Evolutionary conservation across 768 basidiomycete species (phyloP).

Genomic region (Candolleomyces aberdarensis): DNA sequence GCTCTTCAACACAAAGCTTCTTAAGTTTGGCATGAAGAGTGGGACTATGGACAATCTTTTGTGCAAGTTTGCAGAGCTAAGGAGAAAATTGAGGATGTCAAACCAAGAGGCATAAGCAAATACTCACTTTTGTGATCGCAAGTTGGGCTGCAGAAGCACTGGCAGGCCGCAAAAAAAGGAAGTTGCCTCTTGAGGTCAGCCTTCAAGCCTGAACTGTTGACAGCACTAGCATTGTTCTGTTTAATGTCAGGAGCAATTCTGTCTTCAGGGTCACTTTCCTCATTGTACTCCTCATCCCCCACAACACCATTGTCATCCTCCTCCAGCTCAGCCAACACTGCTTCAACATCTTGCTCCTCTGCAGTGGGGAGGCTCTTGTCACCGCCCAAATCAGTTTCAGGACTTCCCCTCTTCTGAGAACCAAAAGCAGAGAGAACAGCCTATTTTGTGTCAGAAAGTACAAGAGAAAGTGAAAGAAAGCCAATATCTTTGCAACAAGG

Average conservation of each 20-base stretch:
- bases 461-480: background rate
- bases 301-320: conserved; percentile 9
- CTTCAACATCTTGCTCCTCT: conserved; percentile 5
- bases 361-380: no score
- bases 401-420: no score
- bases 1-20: background rate
- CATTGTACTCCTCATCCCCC: conserved; percentile 7
- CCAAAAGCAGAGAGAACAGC: no score
- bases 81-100: background rate
- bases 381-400: no score
- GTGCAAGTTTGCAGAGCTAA: background rate
- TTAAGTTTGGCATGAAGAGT: conserved; percentile 12
- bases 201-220: conserved; percentile 26
- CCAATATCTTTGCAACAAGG: conserved; percentile 22
- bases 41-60: background rate
- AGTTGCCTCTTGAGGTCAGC: conserved; percentile 10
- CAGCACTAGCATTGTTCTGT: conserved; percentile 21
- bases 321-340: no score
- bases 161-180: background rate
- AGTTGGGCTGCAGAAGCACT: background rate
- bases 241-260: conserved; percentile 17
- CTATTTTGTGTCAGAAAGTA: background rate
- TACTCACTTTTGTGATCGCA: background rate
- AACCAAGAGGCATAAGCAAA: background rate
- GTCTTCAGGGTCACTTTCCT: conserved; percentile 1